Conservation (phyloP, 2,329 filamentous ascomycete genomes). For the Salinomyces thailandicus region DNA sequence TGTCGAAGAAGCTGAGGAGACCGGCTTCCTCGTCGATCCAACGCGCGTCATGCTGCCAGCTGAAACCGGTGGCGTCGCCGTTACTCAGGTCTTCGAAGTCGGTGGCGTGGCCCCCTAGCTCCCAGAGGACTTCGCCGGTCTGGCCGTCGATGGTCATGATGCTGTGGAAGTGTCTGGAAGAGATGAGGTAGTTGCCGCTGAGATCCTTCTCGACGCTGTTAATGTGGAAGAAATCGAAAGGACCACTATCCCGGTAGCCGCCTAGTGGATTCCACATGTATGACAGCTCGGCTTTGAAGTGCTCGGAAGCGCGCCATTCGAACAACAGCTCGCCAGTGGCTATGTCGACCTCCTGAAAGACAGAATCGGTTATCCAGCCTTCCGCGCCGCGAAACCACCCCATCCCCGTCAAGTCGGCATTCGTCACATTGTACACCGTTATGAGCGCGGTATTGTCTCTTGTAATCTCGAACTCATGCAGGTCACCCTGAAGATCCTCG, state of each 20-base stretch:
- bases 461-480: constrained; percentile 38
- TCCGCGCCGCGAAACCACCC: constrained; percentile 16
- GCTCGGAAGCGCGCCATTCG: constrained; percentile 30
- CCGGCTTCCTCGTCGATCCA: constrained; percentile 29
- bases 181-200: constrained; percentile 40
- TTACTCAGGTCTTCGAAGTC: constrained; percentile 33
- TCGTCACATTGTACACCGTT: constrained; percentile 31
- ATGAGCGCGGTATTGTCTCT: constrained; percentile 33
- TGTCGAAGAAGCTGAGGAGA: constrained; percentile 36
- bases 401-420: constrained; percentile 19
- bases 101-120: constrained; percentile 39
- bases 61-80: constrained; percentile 37
- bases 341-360: constrained; percentile 37
- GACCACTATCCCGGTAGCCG: constrained; percentile 23
- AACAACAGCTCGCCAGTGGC: constrained; percentile 31
- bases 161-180: constrained; percentile 33
- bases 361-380: constrained; percentile 35
- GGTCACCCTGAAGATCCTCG: constrained; percentile 25
- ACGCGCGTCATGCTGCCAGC: constrained; percentile 44
- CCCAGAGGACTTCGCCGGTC: constrained; percentile 41
- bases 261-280: constrained; percentile 30
- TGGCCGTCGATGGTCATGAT: constrained; percentile 35
- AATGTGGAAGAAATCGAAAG: constrained; percentile 41
- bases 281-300: constrained; percentile 24
- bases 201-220: constrained; percentile 44